Evolutionary conservation across 352 stramenopile species (phyloP), one percentile per base, ranked within the genome.

Genomic region (Phytophthora aleatoria): DNA sequence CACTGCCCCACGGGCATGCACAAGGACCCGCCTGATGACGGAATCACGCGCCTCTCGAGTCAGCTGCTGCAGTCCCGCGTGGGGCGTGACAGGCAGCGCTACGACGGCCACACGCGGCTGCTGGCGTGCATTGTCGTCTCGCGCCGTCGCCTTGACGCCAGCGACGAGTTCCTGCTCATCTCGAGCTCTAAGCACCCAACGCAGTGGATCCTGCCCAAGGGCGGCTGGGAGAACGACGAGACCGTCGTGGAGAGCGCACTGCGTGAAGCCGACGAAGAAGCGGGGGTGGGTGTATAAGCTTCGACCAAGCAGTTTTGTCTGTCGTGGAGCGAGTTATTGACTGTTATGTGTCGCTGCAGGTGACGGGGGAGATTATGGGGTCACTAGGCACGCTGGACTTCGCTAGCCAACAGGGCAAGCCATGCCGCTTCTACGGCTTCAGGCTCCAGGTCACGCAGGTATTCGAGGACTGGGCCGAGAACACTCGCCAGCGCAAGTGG

Each of bases 131-230:
- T 75, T 11, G 80, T 86, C n/a, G 67, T 77, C 16, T 52, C 61
- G 45, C 67, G 71, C n/a, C 58, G 41, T 39, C 43, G n/a, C 1
- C 1, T 27, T 11, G 50, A 33, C 26, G 11, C 13, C 47, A 28
- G 26, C 8, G 13, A 50, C 8, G 60, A 71, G 20, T 67, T 87
- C 43, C 57, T 99, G 55, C 65, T 98, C 43, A 97, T 97, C 62
- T 96, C 92, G 30, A 96, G 85, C 64, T 89, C 90, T 63, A 98
- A 98, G 67, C 72, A 87, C 45, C 50, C 61, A 27, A 69, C 79
- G 33, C 88, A 96, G 58, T 99, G 95, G 95, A 98, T 98, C 48
- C 67, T 99, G 7, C 96, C 96, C n/a, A 99, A 99, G 69, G 96
- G 96, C 41, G 96, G 96, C 1, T 99, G 96, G 96, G 96, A 99